Evolutionary conservation across 2,329 filamentous ascomycete genomes (phyloP), one percentile per base, ranked within the genome.

Genomic region (Dactylellina drechsleri): DNA sequence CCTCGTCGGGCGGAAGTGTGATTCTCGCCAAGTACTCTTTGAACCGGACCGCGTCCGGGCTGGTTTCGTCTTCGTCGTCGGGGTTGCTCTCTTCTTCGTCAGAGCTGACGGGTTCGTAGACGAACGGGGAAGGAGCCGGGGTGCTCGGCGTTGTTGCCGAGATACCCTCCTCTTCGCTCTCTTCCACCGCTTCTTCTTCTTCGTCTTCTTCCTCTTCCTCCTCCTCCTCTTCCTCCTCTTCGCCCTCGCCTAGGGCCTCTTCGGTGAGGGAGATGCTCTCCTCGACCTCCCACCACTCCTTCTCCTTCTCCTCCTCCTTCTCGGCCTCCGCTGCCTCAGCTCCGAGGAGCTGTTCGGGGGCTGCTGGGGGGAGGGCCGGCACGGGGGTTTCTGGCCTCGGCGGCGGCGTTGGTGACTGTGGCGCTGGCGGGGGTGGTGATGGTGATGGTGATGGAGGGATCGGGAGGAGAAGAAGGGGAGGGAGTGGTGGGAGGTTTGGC

Each of bases 111-210:
- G 31, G 31, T 10, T 36, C 31, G 31, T 36, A 36, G 31, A 56
- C 52, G 23, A 56, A 56, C 52, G 52, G 52, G 23, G 52, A 6
- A 28, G 52, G 20, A n/a, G 52, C 8, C 52, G 52, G 18, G 13
- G 12, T n/a, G 52, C 26, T 31, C 13, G 52, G 23, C 10, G 52
- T 20, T 13, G 52, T 15, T 16, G 49, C 49, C 18, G 49, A 23
- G 16, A 12, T n/a, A 18, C 18, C 23, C 52, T 23, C 23, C 52
- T 26, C n/a, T n/a, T 3, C 18, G 6, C 4, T 56, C 26, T 10
- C 5, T 10, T 36, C 31, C 31, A 7, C 31, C 6, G 1, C 31
- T 10, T 36, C 31, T 10, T 36, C 31, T 36, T 36, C 31, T 5
- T 36, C 31, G 5, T 36, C 31, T 36, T 36, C 31, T 5, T 36